Evolutionary conservation across 2,329 filamentous ascomycete genomes (phyloP), one percentile per base, ranked within the genome.

Genomic region (Penicillium sp.): DNA sequence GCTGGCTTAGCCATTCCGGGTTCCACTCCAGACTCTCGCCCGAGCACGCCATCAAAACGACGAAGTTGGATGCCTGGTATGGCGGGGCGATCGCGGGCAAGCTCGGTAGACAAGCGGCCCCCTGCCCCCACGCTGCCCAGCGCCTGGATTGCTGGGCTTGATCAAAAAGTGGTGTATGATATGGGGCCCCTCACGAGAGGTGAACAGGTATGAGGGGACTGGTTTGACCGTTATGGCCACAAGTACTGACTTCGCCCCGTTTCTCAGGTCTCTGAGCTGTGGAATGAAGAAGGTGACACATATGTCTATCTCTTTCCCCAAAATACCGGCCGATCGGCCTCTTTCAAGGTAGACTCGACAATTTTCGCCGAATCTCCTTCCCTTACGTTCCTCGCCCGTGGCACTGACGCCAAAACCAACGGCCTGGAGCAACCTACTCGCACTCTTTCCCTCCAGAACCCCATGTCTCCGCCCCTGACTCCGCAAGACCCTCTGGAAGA

Each of bases 261-360:
- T 52, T 29, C 15, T 26, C 56, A 82, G 79, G 74, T 84, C 15
- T 65, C 74, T 6, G 84, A 86, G 61, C 67, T 86, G 8, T 87
- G 84, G 84, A 81, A 85, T 59, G 80, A 84, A 3, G 66, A 77
- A 43, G 84, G 81, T n/a, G 82, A 86, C 65, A 85, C 83, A 13
- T 77, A 79, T 54, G 76, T 87, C n/a, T 83, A 86, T 61, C 74
- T 86, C 13, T 85, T 83, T 61, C 82, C 84, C 1, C 75, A 79
- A 39, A 79, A 73, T 15, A 80, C 81, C 18, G 78, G 77, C 48
- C 79, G 78, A 62, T 76, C 81, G 5, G 75, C 84, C 8, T 85
- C 83, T 2, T 86, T 87, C 74, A 81, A 79, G 53, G 72, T 87
- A 50, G 77, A 85, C 62, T 85, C 83, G 3, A 74, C 79, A 4